These are phyloP conservation scores for Pistacia integerrima DNA, from an alignment of 345 rosid species.

Conservation along the genomic window DNA sequence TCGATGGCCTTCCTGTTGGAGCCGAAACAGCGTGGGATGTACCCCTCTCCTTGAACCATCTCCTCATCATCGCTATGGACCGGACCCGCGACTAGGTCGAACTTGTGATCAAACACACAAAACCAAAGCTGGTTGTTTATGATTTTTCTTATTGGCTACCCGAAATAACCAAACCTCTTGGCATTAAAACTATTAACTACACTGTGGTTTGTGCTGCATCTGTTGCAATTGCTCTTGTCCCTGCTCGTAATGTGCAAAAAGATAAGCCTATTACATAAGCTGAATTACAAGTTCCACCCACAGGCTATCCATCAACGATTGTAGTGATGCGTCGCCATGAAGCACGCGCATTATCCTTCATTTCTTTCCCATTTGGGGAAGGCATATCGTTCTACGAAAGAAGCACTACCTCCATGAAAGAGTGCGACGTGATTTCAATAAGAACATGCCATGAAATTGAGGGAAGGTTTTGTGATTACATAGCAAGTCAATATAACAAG, in stretches of 20 bases:
- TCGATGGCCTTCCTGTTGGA: slow-evolving; percentile 69
- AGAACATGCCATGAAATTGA: slow-evolving; percentile 75
- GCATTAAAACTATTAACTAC: slow-evolving; percentile 59
- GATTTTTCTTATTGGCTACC: slow-evolving; percentile 68
- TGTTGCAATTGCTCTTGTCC: slow-evolving; percentile 58
- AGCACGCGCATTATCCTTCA: slow-evolving; percentile 39
- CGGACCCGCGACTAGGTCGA: slow-evolving; percentile 56
- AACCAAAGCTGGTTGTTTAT: slow-evolving; percentile 52
- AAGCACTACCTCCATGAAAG: slow-evolving; percentile 38
- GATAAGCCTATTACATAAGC: slow-evolving; percentile 41
- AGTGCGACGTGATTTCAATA: slow-evolving; percentile 55
- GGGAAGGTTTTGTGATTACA: slow-evolving; percentile 60
- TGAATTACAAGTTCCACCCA: slow-evolving; percentile 50
- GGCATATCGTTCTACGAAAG: slow-evolving; percentile 57
- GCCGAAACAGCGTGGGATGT: slow-evolving; percentile 73
- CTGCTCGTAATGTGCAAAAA: slow-evolving; percentile 45
- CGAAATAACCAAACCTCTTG: slow-evolving; percentile 43
- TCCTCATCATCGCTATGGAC: slow-evolving; percentile 63
- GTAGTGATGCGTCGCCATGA: slow-evolving; percentile 52
- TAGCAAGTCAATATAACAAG: slow-evolving; percentile 47
- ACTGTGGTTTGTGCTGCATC: slow-evolving; percentile 53
- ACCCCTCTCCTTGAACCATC: slow-evolving; percentile 38
- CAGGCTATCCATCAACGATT: slow-evolving; percentile 60
- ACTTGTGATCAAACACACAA: slow-evolving; percentile 24
- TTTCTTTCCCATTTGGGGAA: slow-evolving; percentile 49